Percentiles rank a stretch among this genome's conserved stretches.
phyloP scores from a whole-genome alignment of 345 rosid species.

The Durio zibethinus region DNA sequence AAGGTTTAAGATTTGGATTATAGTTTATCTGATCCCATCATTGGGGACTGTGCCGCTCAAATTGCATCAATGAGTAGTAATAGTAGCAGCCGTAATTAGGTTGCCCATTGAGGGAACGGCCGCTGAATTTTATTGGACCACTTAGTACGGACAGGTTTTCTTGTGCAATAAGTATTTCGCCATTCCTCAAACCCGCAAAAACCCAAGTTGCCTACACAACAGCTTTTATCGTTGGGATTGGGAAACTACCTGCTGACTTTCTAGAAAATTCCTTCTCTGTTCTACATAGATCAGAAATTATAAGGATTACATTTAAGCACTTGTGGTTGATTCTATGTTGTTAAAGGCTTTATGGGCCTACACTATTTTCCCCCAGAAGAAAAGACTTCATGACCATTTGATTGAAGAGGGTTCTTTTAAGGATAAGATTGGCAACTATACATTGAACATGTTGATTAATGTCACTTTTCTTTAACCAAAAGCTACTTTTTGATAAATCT shows the following conservation, averaged over 20 bases:
- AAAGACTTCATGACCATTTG: background rate
- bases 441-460: background rate
- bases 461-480: background rate
- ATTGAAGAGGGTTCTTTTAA: background rate
- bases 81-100: too few species aligned
- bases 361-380: background rate
- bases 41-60: constrained; percentile 23
- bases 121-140: constrained; percentile 17
- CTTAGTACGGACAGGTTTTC: background rate
- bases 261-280: background rate
- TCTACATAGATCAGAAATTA: background rate
- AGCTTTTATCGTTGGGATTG: too few species aligned
- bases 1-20: background rate
- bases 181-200: background rate
- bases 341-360: background rate
- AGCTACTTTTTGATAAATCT: background rate
- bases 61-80: constrained; percentile 12
- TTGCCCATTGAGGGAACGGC: background rate
- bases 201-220: background rate
- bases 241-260: background rate
- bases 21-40: constrained; percentile 10
- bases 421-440: background rate
- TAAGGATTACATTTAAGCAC: background rate
- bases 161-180: background rate
- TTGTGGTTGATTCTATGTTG: background rate